These are phyloP conservation scores for Parsonsia alboflavescens DNA, from an alignment of 257 asterid genomes.

Conservation along the genomic window DNA sequence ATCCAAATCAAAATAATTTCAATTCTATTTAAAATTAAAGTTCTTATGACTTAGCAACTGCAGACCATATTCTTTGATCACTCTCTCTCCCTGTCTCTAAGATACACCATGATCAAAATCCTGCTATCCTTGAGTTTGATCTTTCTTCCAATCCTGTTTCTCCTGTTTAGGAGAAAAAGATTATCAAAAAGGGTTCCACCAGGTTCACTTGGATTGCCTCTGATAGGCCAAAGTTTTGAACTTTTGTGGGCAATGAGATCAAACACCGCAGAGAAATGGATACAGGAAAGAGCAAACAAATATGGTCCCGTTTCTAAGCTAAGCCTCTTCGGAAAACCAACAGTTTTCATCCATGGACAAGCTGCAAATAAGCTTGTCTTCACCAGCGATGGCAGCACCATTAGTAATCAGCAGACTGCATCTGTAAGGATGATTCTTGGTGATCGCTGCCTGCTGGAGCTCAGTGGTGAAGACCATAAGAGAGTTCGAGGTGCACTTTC, in stretches of 20 bases:
- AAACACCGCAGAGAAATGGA: constrained; percentile 66
- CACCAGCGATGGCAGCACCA: constrained; percentile 32
- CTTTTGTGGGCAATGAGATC: constrained; percentile 65
- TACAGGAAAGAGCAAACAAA: constrained; percentile 37
- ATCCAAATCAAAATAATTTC: neutral
- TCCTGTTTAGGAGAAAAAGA: constrained; percentile 18
- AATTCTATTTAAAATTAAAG: neutral
- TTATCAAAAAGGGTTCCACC: constrained; percentile 43
- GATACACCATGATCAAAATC: constrained; percentile 19
- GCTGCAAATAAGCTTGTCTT: constrained; percentile 76
- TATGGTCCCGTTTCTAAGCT: constrained; percentile 61
- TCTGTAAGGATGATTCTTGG: constrained; percentile 60
- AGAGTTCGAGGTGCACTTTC: constrained; percentile 52
- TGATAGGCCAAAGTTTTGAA: constrained; percentile 60
- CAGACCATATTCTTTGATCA: neutral
- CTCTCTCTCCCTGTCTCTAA: neutral
- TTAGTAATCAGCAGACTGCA: constrained; percentile 48
- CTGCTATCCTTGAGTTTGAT: constrained; percentile 22
- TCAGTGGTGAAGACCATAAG: constrained; percentile 59
- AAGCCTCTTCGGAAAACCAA: constrained; percentile 65
- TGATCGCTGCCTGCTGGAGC: constrained; percentile 49
- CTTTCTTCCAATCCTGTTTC: constrained; percentile 31
- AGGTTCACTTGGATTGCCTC: constrained; percentile 58
- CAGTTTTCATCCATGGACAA: constrained; percentile 60
- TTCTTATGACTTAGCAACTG: neutral